phyloP scores from a whole-genome alignment of 306 rosid species.

The Elaeagnus macrophylla region DNA sequence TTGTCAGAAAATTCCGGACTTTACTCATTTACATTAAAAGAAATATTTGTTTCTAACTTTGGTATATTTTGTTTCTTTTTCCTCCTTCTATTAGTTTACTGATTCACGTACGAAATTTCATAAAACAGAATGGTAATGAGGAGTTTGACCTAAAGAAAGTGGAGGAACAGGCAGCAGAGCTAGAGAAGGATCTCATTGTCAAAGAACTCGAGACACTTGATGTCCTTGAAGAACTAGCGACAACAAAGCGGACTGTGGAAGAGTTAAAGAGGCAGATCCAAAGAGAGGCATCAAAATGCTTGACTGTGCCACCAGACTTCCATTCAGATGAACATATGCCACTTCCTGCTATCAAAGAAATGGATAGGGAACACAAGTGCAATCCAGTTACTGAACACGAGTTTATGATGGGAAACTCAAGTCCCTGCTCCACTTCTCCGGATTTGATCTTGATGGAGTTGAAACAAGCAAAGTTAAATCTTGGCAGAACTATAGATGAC shows the following conservation, averaged over 20 bases:
- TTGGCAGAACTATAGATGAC: conserved; percentile 71
- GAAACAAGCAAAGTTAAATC: conserved; percentile 68
- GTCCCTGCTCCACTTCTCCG: conserved; percentile 39
- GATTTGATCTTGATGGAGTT: conserved; percentile 61
- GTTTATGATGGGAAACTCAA: conserved; percentile 30
- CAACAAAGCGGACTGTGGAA: conserved; percentile 75
- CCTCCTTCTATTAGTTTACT: conserved; percentile 8
- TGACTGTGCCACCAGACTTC: conserved; percentile 20
- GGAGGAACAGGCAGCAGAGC: conserved; percentile 84
- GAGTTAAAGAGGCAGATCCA: conserved; percentile 75
- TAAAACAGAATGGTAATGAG: conserved; percentile 48
- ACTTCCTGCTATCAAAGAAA: conserved; percentile 45
- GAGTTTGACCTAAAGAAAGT: conserved; percentile 77
- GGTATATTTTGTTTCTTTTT: not conserved
- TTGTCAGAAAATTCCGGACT: no score
- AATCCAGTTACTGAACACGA: conserved; percentile 23
- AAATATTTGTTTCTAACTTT: not conserved
- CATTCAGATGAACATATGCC: conserved; percentile 27
- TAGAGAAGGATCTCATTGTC: conserved; percentile 92
- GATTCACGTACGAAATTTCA: conserved; percentile 25
- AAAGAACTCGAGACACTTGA: conserved; percentile 95
- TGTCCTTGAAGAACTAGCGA: conserved; percentile 82
- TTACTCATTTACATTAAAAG: not conserved
- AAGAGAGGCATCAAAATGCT: conserved; percentile 56
- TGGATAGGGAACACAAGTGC: conserved; percentile 31